Evolutionary conservation across 2,329 filamentous ascomycete species (phyloP).

Genomic region (Stylonectria norvegica): DNA sequence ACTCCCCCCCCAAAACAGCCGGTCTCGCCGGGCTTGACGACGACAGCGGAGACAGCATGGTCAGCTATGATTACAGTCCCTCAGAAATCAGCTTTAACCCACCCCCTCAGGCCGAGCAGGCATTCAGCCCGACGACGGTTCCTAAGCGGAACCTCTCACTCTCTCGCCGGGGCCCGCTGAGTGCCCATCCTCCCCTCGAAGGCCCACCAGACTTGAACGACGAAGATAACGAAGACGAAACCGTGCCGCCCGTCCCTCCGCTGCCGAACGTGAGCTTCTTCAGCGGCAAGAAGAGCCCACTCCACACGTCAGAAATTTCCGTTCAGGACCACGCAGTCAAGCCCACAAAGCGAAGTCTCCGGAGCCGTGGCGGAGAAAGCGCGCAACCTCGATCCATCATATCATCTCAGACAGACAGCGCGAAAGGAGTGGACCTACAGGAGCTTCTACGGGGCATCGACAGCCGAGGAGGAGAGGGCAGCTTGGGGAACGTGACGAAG

Average conservation of each 20-base stretch:
- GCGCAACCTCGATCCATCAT: slow-evolving; percentile 32
- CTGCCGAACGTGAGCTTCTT: slow-evolving; percentile 41
- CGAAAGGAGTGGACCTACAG: slow-evolving; percentile 44
- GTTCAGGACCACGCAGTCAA: slow-evolving; percentile 37
- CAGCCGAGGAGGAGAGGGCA: slow-evolving; percentile 44
- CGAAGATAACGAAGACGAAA: slow-evolving; percentile 32
- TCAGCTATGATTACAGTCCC: slow-evolving; percentile 65
- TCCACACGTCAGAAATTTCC: slow-evolving; percentile 27
- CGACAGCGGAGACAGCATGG: slow-evolving; percentile 63
- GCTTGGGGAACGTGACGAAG: slow-evolving; percentile 43
- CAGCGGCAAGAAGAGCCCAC: slow-evolving; percentile 28
- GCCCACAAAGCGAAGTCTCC: slow-evolving; percentile 35
- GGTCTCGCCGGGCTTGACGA: slow-evolving; percentile 39
- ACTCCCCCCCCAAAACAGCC: slow-evolving; percentile 39
- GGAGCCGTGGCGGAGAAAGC: slow-evolving; percentile 43
- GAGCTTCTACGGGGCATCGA: slow-evolving; percentile 51
- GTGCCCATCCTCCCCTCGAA: slow-evolving; percentile 40
- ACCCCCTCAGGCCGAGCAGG: slow-evolving; percentile 29
- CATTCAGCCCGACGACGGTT: slow-evolving; percentile 28
- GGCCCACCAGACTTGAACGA: slow-evolving; percentile 27
- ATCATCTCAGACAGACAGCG: slow-evolving; percentile 29
- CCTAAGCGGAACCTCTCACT: slow-evolving; percentile 34
- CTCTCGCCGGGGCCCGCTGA: slow-evolving; percentile 40
- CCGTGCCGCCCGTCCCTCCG: slow-evolving; percentile 55
- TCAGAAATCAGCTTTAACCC: slow-evolving; percentile 63